Evolutionary conservation across 2,329 filamentous ascomycete species (phyloP).

Genomic region (Colletotrichum endophyticum): DNA sequence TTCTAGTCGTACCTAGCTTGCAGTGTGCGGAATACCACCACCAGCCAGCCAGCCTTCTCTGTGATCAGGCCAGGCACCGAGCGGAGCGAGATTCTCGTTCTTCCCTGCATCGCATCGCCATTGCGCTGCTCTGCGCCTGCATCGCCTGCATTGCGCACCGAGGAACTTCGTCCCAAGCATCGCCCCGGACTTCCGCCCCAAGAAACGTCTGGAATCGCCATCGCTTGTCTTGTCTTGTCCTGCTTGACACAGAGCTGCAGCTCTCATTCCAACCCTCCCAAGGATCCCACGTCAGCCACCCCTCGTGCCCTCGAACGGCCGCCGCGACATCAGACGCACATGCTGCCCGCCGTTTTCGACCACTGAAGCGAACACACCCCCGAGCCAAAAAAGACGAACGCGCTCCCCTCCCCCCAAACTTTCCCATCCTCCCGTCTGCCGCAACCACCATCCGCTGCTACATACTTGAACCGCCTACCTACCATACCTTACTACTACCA

Average conservation of each 20-base stretch:
- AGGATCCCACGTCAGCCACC: constrained; percentile 5
- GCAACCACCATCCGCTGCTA: neutral
- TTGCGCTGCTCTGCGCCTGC: neutral
- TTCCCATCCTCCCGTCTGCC: neutral
- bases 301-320: neutral
- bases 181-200: neutral
- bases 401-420: neutral
- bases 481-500: neutral
- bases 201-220: neutral
- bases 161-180: neutral
- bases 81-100: neutral
- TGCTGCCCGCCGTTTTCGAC: constrained; percentile 3
- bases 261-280: neutral
- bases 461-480: neutral
- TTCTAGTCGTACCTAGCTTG: neutral
- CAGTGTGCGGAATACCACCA: neutral
- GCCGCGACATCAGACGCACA: constrained; percentile 1
- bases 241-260: neutral
- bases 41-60: neutral
- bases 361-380: neutral
- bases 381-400: neutral
- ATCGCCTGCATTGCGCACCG: neutral
- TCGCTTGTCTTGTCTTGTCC: neutral
- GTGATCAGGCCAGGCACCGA: neutral
- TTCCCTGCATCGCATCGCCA: neutral